phyloP scores from a whole-genome alignment of 164 flowering plant genomes.

The Nymphaea colorata region DNA sequence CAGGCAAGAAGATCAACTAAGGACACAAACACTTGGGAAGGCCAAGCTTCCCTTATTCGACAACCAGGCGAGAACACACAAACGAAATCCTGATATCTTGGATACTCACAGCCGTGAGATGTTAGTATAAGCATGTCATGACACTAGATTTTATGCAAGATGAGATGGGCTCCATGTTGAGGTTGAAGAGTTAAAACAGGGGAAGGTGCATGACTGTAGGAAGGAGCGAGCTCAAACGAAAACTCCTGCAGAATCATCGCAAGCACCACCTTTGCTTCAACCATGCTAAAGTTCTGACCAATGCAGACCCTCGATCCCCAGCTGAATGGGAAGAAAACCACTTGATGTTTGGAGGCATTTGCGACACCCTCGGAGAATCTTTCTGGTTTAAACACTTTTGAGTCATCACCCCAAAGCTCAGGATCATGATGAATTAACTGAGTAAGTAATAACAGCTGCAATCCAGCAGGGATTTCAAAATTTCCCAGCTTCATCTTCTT shows the following conservation, averaged over 20 bases:
- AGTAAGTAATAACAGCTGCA: conserved; percentile 33
- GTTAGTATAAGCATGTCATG: no score
- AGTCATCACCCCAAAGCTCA: conserved; percentile 36
- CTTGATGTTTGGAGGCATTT: conserved; percentile 17
- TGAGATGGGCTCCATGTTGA: conserved; percentile 6
- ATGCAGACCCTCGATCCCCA: conserved; percentile 5
- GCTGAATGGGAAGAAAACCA: conserved; percentile 28
- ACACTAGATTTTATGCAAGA: neutral
- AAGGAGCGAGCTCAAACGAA: conserved; percentile 4
- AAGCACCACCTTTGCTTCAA: conserved; percentile 4
- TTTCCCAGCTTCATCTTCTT: conserved; percentile 35
- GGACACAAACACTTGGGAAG: no score
- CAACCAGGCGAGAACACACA: no score
- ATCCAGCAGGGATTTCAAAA: conserved; percentile 37
- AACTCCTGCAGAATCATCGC: conserved; percentile 7
- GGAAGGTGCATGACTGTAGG: conserved; percentile 7
- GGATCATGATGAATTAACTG: conserved; percentile 41
- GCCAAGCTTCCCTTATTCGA: no score
- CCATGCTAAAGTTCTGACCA: conserved; percentile 3
- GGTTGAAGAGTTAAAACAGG: conserved; percentile 5
- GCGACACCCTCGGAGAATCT: conserved; percentile 12
- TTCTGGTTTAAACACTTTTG: conserved; percentile 29
- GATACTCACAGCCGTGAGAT: no score
- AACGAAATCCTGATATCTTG: no score
- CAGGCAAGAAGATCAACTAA: no score